Evolutionary conservation across 2,329 filamentous ascomycete species (phyloP).

Genomic region (Diaporthe batatas): DNA sequence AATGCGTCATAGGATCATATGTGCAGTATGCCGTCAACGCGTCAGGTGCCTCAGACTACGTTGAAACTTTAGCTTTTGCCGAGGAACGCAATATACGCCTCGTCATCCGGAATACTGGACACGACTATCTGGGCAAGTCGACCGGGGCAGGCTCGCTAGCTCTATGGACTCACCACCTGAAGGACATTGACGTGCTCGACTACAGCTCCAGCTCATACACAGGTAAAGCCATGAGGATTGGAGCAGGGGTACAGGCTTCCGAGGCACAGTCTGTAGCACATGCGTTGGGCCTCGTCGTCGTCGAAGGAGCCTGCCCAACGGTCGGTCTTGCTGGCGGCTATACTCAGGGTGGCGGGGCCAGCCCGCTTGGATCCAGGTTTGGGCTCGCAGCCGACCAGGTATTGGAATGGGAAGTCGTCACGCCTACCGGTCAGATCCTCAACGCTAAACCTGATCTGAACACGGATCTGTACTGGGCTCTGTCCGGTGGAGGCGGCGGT

Average conservation of each 20-base stretch:
- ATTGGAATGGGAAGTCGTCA: constrained; percentile 60
- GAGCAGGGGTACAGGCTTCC: constrained; percentile 61
- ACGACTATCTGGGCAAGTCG: constrained; percentile 65
- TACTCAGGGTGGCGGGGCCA: constrained; percentile 64
- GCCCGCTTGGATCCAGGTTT: constrained; percentile 56
- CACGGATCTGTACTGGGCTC: constrained; percentile 65
- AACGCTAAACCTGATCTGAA: constrained; percentile 56
- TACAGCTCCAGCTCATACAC: constrained; percentile 54
- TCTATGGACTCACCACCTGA: constrained; percentile 63
- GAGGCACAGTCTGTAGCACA: constrained; percentile 58
- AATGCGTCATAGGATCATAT: constrained; percentile 55
- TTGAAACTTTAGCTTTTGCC: constrained; percentile 52
- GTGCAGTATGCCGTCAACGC: constrained; percentile 50
- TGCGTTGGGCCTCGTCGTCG: constrained; percentile 53
- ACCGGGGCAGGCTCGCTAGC: constrained; percentile 64
- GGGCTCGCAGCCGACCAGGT: constrained; percentile 65
- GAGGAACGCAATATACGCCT: constrained; percentile 58
- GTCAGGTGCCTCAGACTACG: constrained; percentile 44
- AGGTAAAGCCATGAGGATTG: constrained; percentile 62
- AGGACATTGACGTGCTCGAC: constrained; percentile 51
- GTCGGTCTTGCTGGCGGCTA: constrained; percentile 63
- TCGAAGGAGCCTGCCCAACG: constrained; percentile 61
- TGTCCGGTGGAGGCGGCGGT: constrained; percentile 62
- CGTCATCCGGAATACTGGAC: constrained; percentile 64
- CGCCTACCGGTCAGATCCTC: constrained; percentile 54